Evolutionary conservation across 2,329 filamentous ascomycete genomes (phyloP).

Genomic region (Salinomyces thailandicus): DNA sequence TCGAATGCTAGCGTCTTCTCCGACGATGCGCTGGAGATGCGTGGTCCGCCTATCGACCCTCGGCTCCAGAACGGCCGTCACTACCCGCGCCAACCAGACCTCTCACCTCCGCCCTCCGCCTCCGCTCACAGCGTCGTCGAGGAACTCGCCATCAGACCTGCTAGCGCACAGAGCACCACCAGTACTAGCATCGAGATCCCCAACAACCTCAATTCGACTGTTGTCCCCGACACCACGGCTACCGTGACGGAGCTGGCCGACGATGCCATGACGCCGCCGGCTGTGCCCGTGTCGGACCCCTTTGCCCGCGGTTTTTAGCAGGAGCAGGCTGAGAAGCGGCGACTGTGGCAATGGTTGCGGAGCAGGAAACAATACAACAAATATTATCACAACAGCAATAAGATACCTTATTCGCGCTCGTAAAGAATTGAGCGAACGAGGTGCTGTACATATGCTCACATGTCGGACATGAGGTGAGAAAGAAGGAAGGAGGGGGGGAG

Average conservation of each 20-base stretch:
- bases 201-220: neutral
- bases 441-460: too few species aligned
- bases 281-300: neutral
- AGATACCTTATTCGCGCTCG: too few species aligned
- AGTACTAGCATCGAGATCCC: neutral
- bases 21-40: constrained; percentile 4
- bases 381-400: too few species aligned
- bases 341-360: too few species aligned
- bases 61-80: neutral
- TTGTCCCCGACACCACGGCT: neutral
- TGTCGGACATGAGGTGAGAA: too few species aligned
- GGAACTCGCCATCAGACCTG: neutral
- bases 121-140: neutral
- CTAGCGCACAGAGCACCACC: neutral
- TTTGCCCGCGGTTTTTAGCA: too few species aligned
- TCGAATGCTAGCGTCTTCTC: constrained; percentile 3
- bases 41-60: neutral
- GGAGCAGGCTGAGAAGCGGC: too few species aligned
- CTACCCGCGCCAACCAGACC: neutral
- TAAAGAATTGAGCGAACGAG: too few species aligned
- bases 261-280: constrained; percentile 2
- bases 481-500: neutral
- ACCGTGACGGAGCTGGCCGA: neutral
- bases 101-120: neutral
- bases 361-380: too few species aligned